Percentiles rank a stretch among this genome's conserved stretches.
phyloP scores from a whole-genome alignment of 2,329 filamentous ascomycete species.

The Neonectria faginata region DNA sequence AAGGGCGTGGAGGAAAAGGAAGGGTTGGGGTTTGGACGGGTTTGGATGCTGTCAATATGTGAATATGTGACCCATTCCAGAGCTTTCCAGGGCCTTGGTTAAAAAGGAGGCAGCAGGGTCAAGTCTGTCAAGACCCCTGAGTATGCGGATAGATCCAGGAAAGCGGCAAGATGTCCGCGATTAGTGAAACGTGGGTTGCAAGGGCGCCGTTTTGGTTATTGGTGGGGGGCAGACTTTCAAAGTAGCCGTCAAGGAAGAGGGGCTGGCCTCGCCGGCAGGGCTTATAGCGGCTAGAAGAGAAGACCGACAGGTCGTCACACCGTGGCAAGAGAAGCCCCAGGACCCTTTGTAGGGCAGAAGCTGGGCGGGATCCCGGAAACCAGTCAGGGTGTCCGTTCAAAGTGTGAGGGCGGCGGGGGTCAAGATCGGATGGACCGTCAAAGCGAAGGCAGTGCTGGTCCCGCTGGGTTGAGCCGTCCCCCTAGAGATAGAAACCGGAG shows the following conservation, averaged over 20 bases:
- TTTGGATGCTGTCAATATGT: constrained; percentile 18
- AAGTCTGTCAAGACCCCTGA: constrained; percentile 26
- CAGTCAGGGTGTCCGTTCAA: constrained; percentile 35
- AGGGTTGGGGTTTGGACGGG: constrained; percentile 3
- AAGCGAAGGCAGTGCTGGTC: constrained; percentile 26
- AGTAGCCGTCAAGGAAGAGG: constrained; percentile 40
- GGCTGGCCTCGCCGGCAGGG: constrained; percentile 33
- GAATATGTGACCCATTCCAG: constrained; percentile 20
- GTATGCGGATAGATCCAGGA: constrained; percentile 35
- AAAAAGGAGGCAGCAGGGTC: constrained; percentile 21
- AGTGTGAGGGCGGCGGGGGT: constrained; percentile 33
- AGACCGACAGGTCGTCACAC: constrained; percentile 33
- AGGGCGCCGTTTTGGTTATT: constrained; percentile 34
- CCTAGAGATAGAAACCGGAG: constrained; percentile 38
- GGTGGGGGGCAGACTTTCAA: constrained; percentile 33
- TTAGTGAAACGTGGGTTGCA: constrained; percentile 40
- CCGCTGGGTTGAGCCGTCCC: constrained; percentile 33
- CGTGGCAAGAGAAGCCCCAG: constrained; percentile 31
- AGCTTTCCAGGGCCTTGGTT: constrained; percentile 19
- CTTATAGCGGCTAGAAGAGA: constrained; percentile 39
- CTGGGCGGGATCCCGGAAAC: constrained; percentile 35
- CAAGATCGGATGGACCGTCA: constrained; percentile 30
- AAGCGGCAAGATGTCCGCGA: constrained; percentile 32
- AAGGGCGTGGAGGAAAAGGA: constrained; percentile 26
- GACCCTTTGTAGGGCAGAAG: constrained; percentile 37